phyloP scores from a whole-genome alignment of 257 asterid genomes.

The Nicotiana noctiflora region DNA sequence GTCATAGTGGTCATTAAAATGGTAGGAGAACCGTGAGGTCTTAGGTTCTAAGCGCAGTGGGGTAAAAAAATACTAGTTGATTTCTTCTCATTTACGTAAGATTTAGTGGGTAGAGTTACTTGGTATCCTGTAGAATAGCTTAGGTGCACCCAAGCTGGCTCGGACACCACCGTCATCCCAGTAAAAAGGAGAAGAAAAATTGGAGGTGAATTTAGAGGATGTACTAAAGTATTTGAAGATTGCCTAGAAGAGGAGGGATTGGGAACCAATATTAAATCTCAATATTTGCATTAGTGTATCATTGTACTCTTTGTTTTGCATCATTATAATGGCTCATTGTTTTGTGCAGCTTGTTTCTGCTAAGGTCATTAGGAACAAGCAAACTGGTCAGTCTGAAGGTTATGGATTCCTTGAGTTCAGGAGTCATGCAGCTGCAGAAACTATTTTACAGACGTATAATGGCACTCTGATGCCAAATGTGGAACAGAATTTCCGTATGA shows the following conservation, averaged over 20 bases:
- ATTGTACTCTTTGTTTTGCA: not conserved
- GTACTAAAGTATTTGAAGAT: not conserved
- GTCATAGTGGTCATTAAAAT: too few species aligned
- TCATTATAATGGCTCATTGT: not conserved
- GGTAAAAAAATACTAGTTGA: too few species aligned
- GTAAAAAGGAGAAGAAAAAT: not conserved
- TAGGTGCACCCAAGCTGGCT: too few species aligned
- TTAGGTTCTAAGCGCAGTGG: too few species aligned
- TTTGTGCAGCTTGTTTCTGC: conserved; percentile 51
- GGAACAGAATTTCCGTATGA: conserved; percentile 58
- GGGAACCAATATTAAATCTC: not conserved
- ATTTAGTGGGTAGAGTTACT: too few species aligned
- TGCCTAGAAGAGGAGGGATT: not conserved
- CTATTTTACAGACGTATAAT: conserved; percentile 51
- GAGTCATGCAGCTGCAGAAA: conserved; percentile 62
- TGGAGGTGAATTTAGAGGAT: not conserved
- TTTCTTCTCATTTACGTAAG: too few species aligned
- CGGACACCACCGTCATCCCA: too few species aligned
- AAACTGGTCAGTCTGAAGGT: conserved; percentile 67
- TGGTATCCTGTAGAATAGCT: too few species aligned
- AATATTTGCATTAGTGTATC: not conserved
- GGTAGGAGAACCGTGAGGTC: too few species aligned
- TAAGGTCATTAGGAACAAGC: conserved; percentile 71
- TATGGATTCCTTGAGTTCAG: conserved; percentile 84
- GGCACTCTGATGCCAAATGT: conserved; percentile 61